Evolutionary conservation across 2,329 filamentous ascomycete genomes (phyloP).

Genomic region (Dryadomyces quercus-mongolicae): DNA sequence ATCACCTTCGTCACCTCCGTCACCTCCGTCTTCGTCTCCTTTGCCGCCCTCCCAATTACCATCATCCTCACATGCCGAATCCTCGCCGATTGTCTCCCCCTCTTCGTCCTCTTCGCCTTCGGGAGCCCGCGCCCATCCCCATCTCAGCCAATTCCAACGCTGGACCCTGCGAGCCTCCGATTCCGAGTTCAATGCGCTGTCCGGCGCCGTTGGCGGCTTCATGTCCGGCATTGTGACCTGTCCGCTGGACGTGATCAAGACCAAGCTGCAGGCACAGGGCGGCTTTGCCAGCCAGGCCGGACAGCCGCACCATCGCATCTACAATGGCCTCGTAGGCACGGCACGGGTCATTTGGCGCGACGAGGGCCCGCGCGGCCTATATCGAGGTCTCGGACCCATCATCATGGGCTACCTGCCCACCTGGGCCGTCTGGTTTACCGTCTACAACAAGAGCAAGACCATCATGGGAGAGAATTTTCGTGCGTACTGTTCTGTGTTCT

Average conservation of each 20-base stretch:
- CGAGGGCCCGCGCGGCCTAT: constrained; percentile 82
- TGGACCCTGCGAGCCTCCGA: constrained; percentile 46
- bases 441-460: constrained; percentile 82
- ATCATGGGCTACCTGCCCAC: constrained; percentile 91
- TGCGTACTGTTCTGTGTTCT: constrained; percentile 22
- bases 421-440: constrained; percentile 95
- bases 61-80: background rate
- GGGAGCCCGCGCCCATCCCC: background rate
- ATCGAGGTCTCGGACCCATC: constrained; percentile 87
- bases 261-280: constrained; percentile 90
- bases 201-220: constrained; percentile 80
- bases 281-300: constrained; percentile 41
- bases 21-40: background rate
- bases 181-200: constrained; percentile 66
- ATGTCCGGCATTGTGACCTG: constrained; percentile 92
- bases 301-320: constrained; percentile 45
- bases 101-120: background rate
- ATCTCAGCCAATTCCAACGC: constrained; percentile 14
- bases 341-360: constrained; percentile 74
- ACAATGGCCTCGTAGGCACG: constrained; percentile 79
- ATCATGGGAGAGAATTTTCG: constrained; percentile 56
- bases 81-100: background rate
- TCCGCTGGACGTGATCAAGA: constrained; percentile 97
- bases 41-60: background rate
- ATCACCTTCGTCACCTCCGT: background rate